Base-by-base conservation (phyloP, 2,329 filamentous ascomycete genomes). In the Curvularia lunata region DNA sequence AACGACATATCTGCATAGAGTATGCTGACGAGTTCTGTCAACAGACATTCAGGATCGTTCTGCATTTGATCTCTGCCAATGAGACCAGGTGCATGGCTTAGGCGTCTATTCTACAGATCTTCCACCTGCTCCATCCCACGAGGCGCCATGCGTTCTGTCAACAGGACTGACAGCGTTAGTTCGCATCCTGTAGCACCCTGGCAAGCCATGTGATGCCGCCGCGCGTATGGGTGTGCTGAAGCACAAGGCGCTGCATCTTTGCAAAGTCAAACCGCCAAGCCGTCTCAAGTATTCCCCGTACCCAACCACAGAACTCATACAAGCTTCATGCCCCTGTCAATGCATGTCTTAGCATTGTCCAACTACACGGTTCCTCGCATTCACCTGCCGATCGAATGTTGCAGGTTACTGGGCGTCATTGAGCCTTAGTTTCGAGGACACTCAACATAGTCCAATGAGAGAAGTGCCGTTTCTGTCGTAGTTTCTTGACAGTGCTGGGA, bases 361-460 rank as follows among this genome's bases (percentile, higher is more conserved):
- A 53, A n/a, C 28, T 37, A 25, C 12, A 41, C 25, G 3, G 18
- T 42, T 52, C 21, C 48, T 58, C 25, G 30, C 12, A 19, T 54
- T 40, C 42, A 37, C 52, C 43, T 62, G 48, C 54, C 46, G 43
- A 58, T 66, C 54, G 48, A 45, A 60, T 49, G 42, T 32, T 38
- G 47, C 18, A 48, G 32, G 16, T 46, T 59, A 59, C 62, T 67
- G 61, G 60, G 54, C 49, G 28, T 27, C 38, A 51, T 51, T 56
- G 46, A 65, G 61, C 65, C 65, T 70, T 56, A 65, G 65, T 68
- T 62, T 67, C 65, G 65, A 63, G 53, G 54, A 54, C 54, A 65
- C 27, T 49, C 64, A 64, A 67, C 66, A 60, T 59, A 53, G 57
- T 54, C 59, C 43, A 56, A 66, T 62, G 30, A 43, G 49, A 47